Conservation (phyloP, 345 rosid species). For the Raphanus raphanistrum region DNA sequence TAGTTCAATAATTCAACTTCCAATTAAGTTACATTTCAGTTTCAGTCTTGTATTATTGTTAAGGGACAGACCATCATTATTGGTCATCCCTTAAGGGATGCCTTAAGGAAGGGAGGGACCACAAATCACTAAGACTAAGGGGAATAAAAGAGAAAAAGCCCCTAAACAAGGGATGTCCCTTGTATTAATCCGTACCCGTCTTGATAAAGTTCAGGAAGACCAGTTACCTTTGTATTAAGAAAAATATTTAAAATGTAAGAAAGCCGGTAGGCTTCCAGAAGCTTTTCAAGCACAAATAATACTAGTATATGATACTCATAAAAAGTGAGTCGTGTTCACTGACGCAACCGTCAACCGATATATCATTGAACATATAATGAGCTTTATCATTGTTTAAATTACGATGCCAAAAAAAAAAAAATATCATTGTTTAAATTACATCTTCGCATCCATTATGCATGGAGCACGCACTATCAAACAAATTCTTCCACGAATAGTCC, state of each 20-base stretch:
- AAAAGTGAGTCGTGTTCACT: constrained; percentile 14
- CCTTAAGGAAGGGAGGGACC: too few species aligned
- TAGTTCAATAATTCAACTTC: not conserved
- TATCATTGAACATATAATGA: not conserved
- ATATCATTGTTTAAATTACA: not conserved
- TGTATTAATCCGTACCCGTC: not conserved
- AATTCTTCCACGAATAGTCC: not conserved
- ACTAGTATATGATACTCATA: not conserved
- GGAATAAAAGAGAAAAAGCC: too few species aligned
- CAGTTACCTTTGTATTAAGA: not conserved
- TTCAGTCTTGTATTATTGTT: not conserved
- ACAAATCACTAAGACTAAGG: too few species aligned
- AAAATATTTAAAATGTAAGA: not conserved
- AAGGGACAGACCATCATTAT: too few species aligned
- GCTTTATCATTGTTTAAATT: not conserved
- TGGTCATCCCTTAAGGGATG: too few species aligned
- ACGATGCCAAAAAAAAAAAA: too few species aligned
- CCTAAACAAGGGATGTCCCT: too few species aligned
- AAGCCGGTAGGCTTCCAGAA: not conserved
- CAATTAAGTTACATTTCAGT: not conserved
- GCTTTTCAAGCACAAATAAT: not conserved
- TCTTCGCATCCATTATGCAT: not conserved
- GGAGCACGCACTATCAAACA: constrained; percentile 28
- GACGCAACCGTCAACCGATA: constrained; percentile 32
- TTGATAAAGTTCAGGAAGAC: not conserved